A percentile compares a stretch with the other conserved stretches of the same genome.
phyloP scores from a whole-genome alignment of 2,329 filamentous ascomycete species.

The Colletotrichum sp. region DNA sequence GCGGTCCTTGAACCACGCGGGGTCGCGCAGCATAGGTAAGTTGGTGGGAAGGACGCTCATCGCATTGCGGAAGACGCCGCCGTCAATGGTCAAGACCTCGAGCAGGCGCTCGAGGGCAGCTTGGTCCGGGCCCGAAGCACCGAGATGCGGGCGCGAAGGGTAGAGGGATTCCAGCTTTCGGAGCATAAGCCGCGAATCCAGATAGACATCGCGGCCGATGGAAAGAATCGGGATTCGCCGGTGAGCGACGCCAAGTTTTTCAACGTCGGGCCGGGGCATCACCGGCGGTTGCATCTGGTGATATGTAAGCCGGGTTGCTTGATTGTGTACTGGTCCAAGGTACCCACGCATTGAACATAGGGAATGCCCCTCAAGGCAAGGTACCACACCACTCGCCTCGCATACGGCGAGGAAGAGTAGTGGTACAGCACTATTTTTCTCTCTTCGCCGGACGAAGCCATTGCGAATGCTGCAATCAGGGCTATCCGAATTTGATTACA shows the following conservation, averaged over 20 bases:
- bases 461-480: neutral
- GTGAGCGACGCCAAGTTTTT: conserved; percentile 66
- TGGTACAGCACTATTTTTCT: conserved; percentile 64
- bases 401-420: conserved; percentile 70
- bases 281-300: conserved; percentile 66
- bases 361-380: conserved; percentile 68
- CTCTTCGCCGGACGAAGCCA: neutral
- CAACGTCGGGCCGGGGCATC: conserved; percentile 70
- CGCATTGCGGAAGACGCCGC: conserved; percentile 59
- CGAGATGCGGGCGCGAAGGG: conserved; percentile 44
- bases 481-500: neutral
- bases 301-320: neutral
- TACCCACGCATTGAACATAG: conserved; percentile 70
- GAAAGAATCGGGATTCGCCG: conserved; percentile 72
- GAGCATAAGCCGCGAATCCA: conserved; percentile 73
- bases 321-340: neutral
- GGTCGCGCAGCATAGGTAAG: conserved; percentile 59
- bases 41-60: conserved; percentile 62
- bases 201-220: conserved; percentile 71
- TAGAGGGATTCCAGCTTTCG: conserved; percentile 65
- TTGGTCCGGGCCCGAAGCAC: conserved; percentile 41
- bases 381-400: conserved; percentile 70
- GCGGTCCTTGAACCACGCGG: conserved; percentile 64
- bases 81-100: conserved; percentile 60
- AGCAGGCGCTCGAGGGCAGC: conserved; percentile 59